A percentile compares a stretch with the other conserved stretches of the same genome.
Evolutionary conservation across 495 filamentous ascomycete genomes (phyloP).

Genomic region (Copromyces sp.): DNA sequence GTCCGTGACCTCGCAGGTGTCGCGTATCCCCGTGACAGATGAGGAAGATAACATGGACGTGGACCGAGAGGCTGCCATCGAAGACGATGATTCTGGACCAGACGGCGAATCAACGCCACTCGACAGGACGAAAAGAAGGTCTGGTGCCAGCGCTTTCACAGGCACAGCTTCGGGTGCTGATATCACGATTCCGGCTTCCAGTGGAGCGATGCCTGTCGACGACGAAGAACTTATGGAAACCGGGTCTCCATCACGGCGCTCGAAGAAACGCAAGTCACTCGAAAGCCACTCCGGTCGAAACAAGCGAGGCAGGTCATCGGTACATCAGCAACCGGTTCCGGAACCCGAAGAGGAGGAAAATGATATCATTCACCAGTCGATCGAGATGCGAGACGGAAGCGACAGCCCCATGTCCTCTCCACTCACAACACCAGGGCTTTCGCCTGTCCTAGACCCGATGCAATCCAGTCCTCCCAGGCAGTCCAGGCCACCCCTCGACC

Average conservation of each 20-base stretch:
- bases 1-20: conserved; percentile 17
- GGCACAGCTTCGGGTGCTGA: neutral
- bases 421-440: conserved; percentile 13
- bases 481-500: conserved; percentile 1
- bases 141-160: conserved; percentile 3
- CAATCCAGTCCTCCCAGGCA: conserved; percentile 13
- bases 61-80: neutral
- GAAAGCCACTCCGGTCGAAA: conserved; percentile 23
- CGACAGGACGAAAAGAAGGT: conserved; percentile 26
- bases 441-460: neutral
- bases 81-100: conserved; percentile 33
- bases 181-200: neutral
- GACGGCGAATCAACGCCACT: conserved; percentile 37
- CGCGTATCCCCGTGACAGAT: conserved; percentile 1
- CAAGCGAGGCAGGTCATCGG: conserved; percentile 8
- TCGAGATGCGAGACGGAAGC: conserved; percentile 16
- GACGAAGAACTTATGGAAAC: conserved; percentile 6
- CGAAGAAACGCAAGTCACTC: conserved; percentile 37
- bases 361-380: conserved; percentile 17
- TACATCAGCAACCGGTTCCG: neutral
- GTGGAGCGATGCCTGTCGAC: neutral
- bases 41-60: conserved; percentile 2
- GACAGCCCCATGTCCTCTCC: conserved; percentile 6
- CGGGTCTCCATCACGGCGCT: conserved; percentile 16
- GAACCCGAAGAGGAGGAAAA: conserved; percentile 3